Evolutionary conservation across 345 rosid genomes (phyloP).

Genomic region (Mercurialis annua): DNA sequence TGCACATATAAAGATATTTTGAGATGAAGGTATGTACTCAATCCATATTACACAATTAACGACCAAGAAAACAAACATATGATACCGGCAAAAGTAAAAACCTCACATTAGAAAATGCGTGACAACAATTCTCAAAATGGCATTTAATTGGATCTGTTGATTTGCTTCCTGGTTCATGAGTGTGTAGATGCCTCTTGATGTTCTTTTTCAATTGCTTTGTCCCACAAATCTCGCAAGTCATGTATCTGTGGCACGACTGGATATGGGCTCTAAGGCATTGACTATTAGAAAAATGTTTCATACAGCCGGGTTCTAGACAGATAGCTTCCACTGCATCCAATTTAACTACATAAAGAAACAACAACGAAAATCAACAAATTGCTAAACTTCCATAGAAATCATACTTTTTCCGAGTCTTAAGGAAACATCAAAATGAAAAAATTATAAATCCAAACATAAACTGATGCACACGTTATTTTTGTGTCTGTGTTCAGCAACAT

Average conservation of each 20-base stretch:
- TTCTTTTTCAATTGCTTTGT: conserved; percentile 65
- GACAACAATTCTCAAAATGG: conserved; percentile 53
- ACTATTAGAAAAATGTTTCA: conserved; percentile 67
- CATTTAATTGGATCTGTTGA: conserved; percentile 47
- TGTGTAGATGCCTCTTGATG: conserved; percentile 66
- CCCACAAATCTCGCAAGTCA: conserved; percentile 63
- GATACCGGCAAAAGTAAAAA: neutral
- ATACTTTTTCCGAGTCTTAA: too few species aligned
- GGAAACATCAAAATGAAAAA: too few species aligned
- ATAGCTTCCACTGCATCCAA: conserved; percentile 65
- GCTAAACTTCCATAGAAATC: neutral
- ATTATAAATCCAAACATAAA: too few species aligned
- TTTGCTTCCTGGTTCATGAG: conserved; percentile 42
- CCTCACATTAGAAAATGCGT: conserved; percentile 63
- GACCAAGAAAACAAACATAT: neutral
- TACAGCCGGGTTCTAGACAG: conserved; percentile 69
- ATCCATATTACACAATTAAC: neutral
- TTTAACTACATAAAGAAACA: conserved; percentile 50
- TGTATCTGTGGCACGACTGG: conserved; percentile 53
- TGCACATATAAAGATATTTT: conserved; percentile 17
- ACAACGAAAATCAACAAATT: neutral
- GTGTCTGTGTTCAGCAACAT: too few species aligned
- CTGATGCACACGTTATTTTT: too few species aligned
- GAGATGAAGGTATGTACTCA: neutral
- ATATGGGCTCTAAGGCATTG: conserved; percentile 69